Conservation (phyloP, 805 yeast genomes). For the Candida boleticola region DNA sequence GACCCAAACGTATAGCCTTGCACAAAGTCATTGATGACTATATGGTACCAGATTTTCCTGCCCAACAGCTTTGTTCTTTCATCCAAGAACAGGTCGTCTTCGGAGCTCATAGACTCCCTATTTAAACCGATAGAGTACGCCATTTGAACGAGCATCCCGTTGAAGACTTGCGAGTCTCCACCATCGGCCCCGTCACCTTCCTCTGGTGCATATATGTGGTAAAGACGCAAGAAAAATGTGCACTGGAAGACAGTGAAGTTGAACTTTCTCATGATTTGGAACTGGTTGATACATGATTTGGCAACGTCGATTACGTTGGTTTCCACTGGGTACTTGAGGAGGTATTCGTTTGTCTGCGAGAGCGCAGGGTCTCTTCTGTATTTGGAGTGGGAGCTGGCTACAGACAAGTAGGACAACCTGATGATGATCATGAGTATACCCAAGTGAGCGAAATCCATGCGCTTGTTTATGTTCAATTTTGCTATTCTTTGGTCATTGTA, state of each 20-base stretch:
- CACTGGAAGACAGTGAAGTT: conserved; percentile 56
- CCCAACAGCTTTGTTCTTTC: conserved; percentile 41
- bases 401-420: conserved; percentile 35
- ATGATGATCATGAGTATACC: conserved; percentile 35
- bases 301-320: conserved; percentile 41
- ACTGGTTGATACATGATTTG: conserved; percentile 49
- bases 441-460: conserved; percentile 31
- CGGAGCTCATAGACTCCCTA: conserved; percentile 45
- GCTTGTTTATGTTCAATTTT: conserved; percentile 22
- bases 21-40: conserved; percentile 35
- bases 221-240: conserved; percentile 54
- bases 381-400: conserved; percentile 10
- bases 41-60: conserved; percentile 58
- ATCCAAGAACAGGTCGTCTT: conserved; percentile 15
- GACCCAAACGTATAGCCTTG: conserved; percentile 46
- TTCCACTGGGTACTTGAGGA: conserved; percentile 40
- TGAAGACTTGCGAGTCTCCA: conserved; percentile 25
- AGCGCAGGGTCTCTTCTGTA: background rate
- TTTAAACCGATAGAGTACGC: conserved; percentile 48
- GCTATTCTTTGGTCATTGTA: conserved; percentile 18
- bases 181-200: conserved; percentile 44
- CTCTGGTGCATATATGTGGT: conserved; percentile 57
- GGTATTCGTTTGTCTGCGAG: conserved; percentile 17
- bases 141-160: conserved; percentile 34
- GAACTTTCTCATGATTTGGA: conserved; percentile 43